phyloP scores from a whole-genome alignment of 148 eudicot genomes.

The Nyssa sinensis region DNA sequence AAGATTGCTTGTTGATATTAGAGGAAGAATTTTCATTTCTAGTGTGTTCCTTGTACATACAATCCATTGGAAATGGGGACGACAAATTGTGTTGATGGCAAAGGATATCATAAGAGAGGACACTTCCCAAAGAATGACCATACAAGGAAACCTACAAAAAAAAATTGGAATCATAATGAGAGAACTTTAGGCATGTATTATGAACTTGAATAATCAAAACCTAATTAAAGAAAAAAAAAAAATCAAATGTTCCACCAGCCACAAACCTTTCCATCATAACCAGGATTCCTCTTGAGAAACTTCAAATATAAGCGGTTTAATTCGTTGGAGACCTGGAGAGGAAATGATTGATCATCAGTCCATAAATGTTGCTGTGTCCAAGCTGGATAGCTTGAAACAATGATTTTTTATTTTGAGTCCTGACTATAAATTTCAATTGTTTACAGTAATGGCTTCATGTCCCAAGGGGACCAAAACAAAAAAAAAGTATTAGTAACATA shows the following conservation, averaged over 20 bases:
- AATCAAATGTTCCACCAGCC: slow-evolving; percentile 3
- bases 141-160: slow-evolving; percentile 75
- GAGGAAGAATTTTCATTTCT: slow-evolving; percentile 27
- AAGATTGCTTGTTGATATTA: slow-evolving; percentile 21
- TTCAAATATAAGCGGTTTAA: slow-evolving; percentile 77
- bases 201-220: background rate
- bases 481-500: too few relatives aligned
- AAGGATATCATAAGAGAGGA: slow-evolving; percentile 89
- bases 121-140: slow-evolving; percentile 98
- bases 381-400: background rate
- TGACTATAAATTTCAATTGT: background rate
- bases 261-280: slow-evolving; percentile 94
- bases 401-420: background rate
- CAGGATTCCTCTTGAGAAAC: slow-evolving; percentile 91
- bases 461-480: background rate
- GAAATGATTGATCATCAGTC: slow-evolving; percentile 3
- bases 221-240: background rate
- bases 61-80: slow-evolving; percentile 85
- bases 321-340: slow-evolving; percentile 81
- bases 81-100: slow-evolving; percentile 88
- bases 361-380: background rate
- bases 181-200: slow-evolving; percentile 8
- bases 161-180: background rate
- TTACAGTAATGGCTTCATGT: background rate
- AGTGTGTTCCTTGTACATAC: slow-evolving; percentile 46